phyloP scores from a whole-genome alignment of 169 alveolate genomes.

The Babesia ovata region DNA sequence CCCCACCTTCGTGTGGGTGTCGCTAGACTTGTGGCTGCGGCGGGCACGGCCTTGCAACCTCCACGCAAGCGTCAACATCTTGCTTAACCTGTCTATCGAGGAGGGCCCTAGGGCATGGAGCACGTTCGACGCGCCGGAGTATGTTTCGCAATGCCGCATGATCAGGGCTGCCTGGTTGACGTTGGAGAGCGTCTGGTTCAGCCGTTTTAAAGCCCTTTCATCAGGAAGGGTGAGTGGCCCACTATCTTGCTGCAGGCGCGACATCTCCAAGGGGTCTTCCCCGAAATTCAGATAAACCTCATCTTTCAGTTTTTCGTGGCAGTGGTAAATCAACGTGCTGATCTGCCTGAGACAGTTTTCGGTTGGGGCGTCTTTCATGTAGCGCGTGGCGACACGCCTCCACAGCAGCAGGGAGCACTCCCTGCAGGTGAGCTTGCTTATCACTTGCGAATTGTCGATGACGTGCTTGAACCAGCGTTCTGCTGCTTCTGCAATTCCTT shows the following conservation, averaged over 20 bases:
- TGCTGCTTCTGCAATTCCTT: not conserved
- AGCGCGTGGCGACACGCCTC: constrained; percentile 28
- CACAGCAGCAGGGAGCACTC: constrained; percentile 52
- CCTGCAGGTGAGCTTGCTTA: constrained; percentile 11
- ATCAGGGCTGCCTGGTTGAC: constrained; percentile 25
- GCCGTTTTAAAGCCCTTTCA: not conserved
- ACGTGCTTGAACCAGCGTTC: not conserved
- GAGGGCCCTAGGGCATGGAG: constrained; percentile 7
- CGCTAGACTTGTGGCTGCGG: constrained; percentile 24
- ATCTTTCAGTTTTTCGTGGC: constrained; percentile 10
- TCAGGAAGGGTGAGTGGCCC: not conserved
- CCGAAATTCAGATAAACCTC: not conserved
- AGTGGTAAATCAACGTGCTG: constrained; percentile 14
- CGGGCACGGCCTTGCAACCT: not conserved
- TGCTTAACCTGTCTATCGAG: constrained; percentile 4
- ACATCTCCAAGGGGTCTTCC: not conserved
- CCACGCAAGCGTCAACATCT: constrained; percentile 19
- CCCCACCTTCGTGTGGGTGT: constrained; percentile 49
- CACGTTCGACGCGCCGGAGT: not conserved
- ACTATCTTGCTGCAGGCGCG: not conserved
- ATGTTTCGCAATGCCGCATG: not conserved
- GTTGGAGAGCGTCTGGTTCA: constrained; percentile 19
- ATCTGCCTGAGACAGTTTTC: not conserved
- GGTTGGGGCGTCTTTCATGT: constrained; percentile 14
- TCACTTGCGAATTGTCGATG: not conserved